phyloP scores from a whole-genome alignment of 2,329 filamentous ascomycete genomes.

The Fusarium illudens region DNA sequence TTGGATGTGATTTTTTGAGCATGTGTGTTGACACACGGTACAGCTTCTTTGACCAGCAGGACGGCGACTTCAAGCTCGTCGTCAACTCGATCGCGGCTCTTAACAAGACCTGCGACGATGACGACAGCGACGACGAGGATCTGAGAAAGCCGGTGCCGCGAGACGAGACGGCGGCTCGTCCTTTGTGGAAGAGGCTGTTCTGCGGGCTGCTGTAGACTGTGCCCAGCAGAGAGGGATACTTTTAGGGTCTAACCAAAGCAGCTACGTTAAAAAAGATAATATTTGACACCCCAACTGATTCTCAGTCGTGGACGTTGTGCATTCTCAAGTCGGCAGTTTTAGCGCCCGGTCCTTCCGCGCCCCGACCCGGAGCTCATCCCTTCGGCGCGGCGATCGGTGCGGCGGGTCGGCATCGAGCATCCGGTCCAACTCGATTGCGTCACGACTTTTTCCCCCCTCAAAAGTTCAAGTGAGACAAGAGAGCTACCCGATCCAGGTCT shows the following conservation, averaged over 20 bases:
- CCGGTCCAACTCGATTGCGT: slow-evolving; percentile 1
- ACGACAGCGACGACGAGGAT: slow-evolving; percentile 39
- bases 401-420: neutral
- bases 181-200: slow-evolving; percentile 40
- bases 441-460: slow-evolving; percentile 6
- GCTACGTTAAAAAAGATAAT: neutral
- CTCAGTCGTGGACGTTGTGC: neutral
- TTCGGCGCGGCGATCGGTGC: slow-evolving; percentile 12
- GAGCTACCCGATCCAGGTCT: neutral
- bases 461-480: neutral
- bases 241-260: neutral
- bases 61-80: slow-evolving; percentile 67
- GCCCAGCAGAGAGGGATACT: neutral
- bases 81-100: slow-evolving; percentile 44
- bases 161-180: slow-evolving; percentile 4
- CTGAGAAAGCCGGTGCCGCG: slow-evolving; percentile 26
- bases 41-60: slow-evolving; percentile 79
- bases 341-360: slow-evolving; percentile 1
- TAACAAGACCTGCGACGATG: slow-evolving; percentile 25
- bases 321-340: neutral
- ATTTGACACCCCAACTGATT: no score
- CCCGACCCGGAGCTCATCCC: slow-evolving; percentile 19
- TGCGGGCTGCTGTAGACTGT: slow-evolving; percentile 39
- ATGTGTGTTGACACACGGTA: neutral
- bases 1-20: neutral